Conservation (phyloP, 495 filamentous ascomycete species). For the Penicillium verhagenii region DNA sequence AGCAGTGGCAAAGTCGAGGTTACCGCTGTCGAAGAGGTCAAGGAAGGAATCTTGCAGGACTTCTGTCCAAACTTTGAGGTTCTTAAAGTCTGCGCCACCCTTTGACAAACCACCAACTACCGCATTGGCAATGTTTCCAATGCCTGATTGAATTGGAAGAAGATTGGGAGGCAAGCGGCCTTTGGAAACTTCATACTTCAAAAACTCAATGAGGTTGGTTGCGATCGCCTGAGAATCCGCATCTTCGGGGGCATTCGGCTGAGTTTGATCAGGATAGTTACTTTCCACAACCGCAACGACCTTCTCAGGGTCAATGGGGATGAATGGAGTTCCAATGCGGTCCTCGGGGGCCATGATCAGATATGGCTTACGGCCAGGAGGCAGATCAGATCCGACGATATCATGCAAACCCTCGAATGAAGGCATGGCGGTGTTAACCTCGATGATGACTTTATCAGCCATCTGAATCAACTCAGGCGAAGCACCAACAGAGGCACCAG, state of each 20-base stretch:
- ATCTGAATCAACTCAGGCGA: slow-evolving; percentile 85
- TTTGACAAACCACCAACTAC: slow-evolving; percentile 82
- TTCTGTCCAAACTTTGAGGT: slow-evolving; percentile 92
- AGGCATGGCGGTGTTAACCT: slow-evolving; percentile 85
- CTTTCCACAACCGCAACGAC: slow-evolving; percentile 85
- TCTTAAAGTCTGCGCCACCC: slow-evolving; percentile 73
- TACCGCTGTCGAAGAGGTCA: slow-evolving; percentile 87
- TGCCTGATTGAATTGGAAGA: slow-evolving; percentile 83
- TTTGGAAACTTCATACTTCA: slow-evolving; percentile 74
- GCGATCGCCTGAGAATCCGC: slow-evolving; percentile 71
- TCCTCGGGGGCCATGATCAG: slow-evolving; percentile 78
- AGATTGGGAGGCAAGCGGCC: slow-evolving; percentile 77
- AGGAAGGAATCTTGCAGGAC: slow-evolving; percentile 93
- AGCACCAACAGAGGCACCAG: slow-evolving; percentile 83
- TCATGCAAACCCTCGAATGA: slow-evolving; percentile 89
- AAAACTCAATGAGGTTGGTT: slow-evolving; percentile 79
- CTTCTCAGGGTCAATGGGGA: slow-evolving; percentile 87
- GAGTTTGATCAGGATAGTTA: slow-evolving; percentile 79
- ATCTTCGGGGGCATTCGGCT: slow-evolving; percentile 74
- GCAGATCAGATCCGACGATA: slow-evolving; percentile 82
- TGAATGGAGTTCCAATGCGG: slow-evolving; percentile 78
- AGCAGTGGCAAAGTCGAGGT: slow-evolving; percentile 87
- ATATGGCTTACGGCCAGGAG: slow-evolving; percentile 80
- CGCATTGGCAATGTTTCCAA: slow-evolving; percentile 93
- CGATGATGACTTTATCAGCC: slow-evolving; percentile 90